Percentiles rank a stretch among this genome's conserved stretches.
These are phyloP conservation scores for Bruguiera parviflora DNA, from an alignment of 345 rosid species.

Conservation along the genomic window DNA sequence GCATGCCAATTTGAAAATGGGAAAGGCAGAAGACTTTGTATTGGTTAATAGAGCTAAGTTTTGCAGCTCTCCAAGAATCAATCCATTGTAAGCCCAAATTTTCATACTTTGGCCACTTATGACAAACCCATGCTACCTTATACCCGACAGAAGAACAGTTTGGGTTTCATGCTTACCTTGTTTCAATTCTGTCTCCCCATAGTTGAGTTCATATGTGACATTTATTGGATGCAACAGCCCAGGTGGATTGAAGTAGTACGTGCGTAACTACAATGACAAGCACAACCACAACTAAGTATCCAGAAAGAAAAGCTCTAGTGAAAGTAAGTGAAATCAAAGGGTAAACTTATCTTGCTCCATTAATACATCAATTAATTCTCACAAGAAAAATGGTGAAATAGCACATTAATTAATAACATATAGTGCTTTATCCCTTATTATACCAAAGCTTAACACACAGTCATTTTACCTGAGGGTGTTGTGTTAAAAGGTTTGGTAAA, in stretches of 20 bases:
- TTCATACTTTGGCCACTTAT: background rate
- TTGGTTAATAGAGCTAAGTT: background rate
- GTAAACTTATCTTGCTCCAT: background rate
- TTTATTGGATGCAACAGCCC: slow-evolving; percentile 77
- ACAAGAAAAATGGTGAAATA: background rate
- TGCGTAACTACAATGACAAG: slow-evolving; percentile 51
- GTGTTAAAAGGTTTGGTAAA: slow-evolving; percentile 48
- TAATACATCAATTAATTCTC: background rate
- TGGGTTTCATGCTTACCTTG: slow-evolving; percentile 50
- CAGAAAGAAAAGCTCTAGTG: background rate
- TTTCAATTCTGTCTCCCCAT: slow-evolving; percentile 86
- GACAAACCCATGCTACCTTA: slow-evolving; percentile 3
- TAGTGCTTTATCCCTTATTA: no score
- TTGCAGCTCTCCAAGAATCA: background rate
- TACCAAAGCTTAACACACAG: background rate
- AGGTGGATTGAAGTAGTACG: slow-evolving; percentile 70
- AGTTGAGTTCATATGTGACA: slow-evolving; percentile 74
- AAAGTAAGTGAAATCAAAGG: slow-evolving; percentile 1
- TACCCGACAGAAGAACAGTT: slow-evolving; percentile 2
- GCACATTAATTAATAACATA: no score
- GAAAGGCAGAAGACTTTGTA: background rate
- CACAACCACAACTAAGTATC: slow-evolving; percentile 1
- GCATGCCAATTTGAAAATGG: background rate
- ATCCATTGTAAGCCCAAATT: background rate
- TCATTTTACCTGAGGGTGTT: slow-evolving; percentile 56